Evolutionary conservation across 2,329 filamentous ascomycete genomes (phyloP), one percentile per base, ranked within the genome.

Genomic region (Diaporthe aspalathi): DNA sequence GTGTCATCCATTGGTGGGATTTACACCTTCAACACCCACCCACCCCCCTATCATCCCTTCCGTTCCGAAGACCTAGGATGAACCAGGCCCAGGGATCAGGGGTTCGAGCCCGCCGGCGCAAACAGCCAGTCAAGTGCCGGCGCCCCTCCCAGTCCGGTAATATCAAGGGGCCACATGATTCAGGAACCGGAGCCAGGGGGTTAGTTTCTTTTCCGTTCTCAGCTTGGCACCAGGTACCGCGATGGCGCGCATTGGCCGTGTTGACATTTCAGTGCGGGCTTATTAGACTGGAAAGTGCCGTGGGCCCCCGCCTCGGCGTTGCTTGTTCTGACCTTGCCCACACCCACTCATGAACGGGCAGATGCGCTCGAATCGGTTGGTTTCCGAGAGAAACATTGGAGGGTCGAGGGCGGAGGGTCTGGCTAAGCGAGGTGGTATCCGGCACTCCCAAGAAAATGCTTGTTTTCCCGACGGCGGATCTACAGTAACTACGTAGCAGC

Each of bases 1-100:
- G 4, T 49, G n/a, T 24, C 12, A 9, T 38, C 49, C n/a, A 68
- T 68, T 68, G 66, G 66, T 57, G 66, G 66, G 66, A 68, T 20
- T 57, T 50, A 29, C 11, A 40, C 66, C 45, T 9, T 9, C 32
- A 35, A 9, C 32, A 35, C 32, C 32, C 32, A 7, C 52, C 14
- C 27, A 49, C 38, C 5, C 32, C 8, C 4, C 49, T n/a, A 12
- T 35, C 20, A n/a, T n/a, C 47, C 62, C 65, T 43, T 27, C 29
- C 16, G 6, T 47, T 17, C 66, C 66, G 66, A 3, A 12, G 14
- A 27, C n/a, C 20, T 38, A 45, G 45, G 60, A 65, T 38, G 45
- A 57, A 57, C 40, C 29, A 5, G 5, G 5, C 5, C 43, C 66
- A 49, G 29, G 20, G 53, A 68, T 9, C 40, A 49, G 40, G 40